phyloP scores from a whole-genome alignment of 208 protist genomes.

The Trypanosomatidae sp. region DNA sequence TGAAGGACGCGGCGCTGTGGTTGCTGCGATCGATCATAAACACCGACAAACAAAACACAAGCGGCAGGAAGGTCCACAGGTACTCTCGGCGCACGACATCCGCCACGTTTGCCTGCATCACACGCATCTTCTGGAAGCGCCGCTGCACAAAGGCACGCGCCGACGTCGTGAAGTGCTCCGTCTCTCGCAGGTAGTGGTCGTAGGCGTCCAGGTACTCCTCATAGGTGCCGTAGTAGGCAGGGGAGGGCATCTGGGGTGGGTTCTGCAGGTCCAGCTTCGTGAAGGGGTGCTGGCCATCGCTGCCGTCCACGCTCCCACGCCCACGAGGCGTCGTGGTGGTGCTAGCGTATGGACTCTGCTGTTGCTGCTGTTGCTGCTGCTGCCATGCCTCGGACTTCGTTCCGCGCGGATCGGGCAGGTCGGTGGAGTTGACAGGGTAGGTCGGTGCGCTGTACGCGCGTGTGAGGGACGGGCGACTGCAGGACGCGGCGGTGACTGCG shows the following conservation, averaged over 20 bases:
- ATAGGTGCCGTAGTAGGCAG: slow-evolving; percentile 33
- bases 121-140: slow-evolving; percentile 9
- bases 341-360: too few species aligned
- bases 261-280: too few species aligned
- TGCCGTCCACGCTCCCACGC: too few species aligned
- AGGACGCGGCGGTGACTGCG: too few species aligned
- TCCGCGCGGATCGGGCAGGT: too few species aligned
- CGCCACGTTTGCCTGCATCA: slow-evolving; percentile 15
- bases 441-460: too few species aligned
- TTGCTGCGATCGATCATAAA: slow-evolving; percentile 56
- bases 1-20: slow-evolving; percentile 36
- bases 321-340: too few species aligned
- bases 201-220: slow-evolving; percentile 52
- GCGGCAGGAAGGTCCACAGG: slow-evolving; percentile 47
- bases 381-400: too few species aligned
- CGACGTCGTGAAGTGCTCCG: slow-evolving; percentile 5
- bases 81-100: slow-evolving; percentile 41
- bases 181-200: slow-evolving; percentile 32
- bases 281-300: too few species aligned
- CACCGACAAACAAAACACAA: slow-evolving; percentile 35
- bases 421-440: too few species aligned
- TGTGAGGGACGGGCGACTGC: too few species aligned
- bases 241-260: slow-evolving; percentile 21
- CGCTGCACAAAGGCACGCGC: slow-evolving; percentile 16
- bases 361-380: too few species aligned